Evolutionary conservation across 805 yeast genomes (phyloP).

Genomic region (Wickerhamomyces strasburgensis): DNA sequence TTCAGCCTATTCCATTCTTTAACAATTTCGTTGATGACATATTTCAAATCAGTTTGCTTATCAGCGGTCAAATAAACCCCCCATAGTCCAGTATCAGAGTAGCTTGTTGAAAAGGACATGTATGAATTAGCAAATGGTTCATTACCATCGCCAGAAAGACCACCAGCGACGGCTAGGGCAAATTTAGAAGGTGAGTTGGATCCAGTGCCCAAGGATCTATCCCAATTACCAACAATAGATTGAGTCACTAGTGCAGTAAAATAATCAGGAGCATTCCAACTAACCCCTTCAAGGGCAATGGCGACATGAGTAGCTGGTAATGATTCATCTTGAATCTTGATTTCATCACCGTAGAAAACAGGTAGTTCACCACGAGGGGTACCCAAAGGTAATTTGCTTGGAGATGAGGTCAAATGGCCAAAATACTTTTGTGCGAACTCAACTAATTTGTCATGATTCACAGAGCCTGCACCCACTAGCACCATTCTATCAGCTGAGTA

Average conservation of each 20-base stretch:
- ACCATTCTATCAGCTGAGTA: slow-evolving; percentile 98
- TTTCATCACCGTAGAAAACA: slow-evolving; percentile 78
- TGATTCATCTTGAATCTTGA: slow-evolving; percentile 73
- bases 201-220: slow-evolving; percentile 82
- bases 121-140: slow-evolving; percentile 84
- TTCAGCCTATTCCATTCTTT: slow-evolving; percentile 88
- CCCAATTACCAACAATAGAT: slow-evolving; percentile 97
- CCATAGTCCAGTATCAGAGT: slow-evolving; percentile 97
- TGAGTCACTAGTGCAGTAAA: slow-evolving; percentile 94
- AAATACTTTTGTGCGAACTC: slow-evolving; percentile 70
- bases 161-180: slow-evolving; percentile 57
- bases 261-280: slow-evolving; percentile 95
- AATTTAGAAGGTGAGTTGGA: slow-evolving; percentile 82
- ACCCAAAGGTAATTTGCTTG: slow-evolving; percentile 66
- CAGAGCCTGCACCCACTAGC: slow-evolving; percentile 93
- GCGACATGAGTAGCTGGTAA: slow-evolving; percentile 90
- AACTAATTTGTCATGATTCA: slow-evolving; percentile 81
- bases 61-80: slow-evolving; percentile 87
- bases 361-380: slow-evolving; percentile 62
- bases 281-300: slow-evolving; percentile 93
- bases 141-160: slow-evolving; percentile 48
- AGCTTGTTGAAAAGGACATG: slow-evolving; percentile 95
- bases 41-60: slow-evolving; percentile 57
- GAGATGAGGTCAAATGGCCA: slow-evolving; percentile 54
- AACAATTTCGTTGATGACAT: slow-evolving; percentile 67